Conservation (phyloP, 345 rosid genomes). For the Salix caprea region DNA sequence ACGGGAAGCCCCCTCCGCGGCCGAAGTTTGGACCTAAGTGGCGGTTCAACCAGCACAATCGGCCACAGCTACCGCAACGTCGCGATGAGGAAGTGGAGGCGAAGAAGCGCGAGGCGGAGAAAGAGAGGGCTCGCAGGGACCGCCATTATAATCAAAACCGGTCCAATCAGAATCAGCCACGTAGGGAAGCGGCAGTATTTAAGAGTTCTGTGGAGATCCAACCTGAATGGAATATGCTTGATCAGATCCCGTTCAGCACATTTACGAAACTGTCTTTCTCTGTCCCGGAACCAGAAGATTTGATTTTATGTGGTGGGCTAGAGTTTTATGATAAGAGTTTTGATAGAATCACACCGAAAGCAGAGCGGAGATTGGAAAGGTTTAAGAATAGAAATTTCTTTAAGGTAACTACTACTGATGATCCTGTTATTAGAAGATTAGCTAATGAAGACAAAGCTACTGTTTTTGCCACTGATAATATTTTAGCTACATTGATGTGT, state of each 20-base stretch:
- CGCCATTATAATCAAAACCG: conserved; percentile 67
- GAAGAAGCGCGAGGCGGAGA: conserved; percentile 81
- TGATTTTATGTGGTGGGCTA: conserved; percentile 70
- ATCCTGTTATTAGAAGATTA: conserved; percentile 74
- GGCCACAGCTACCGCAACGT: conserved; percentile 84
- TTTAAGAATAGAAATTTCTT: conserved; percentile 85
- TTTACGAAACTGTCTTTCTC: conserved; percentile 78
- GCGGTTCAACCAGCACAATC: conserved; percentile 70
- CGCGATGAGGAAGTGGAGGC: conserved; percentile 97
- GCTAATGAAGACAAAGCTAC: conserved; percentile 94
- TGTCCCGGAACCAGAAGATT: conserved; percentile 79
- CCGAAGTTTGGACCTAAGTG: conserved; percentile 88
- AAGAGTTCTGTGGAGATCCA: conserved; percentile 93
- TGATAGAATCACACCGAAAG: conserved; percentile 77
- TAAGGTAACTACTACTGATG: conserved; percentile 92
- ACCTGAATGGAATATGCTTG: conserved; percentile 98
- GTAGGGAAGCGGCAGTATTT: conserved; percentile 81
- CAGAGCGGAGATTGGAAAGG: conserved; percentile 79
- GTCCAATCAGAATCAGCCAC: conserved; percentile 55
- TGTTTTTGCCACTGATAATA: conserved; percentile 83
- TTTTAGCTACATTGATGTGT: conserved; percentile 80
- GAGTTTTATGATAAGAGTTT: conserved; percentile 65
- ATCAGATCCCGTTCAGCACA: conserved; percentile 87
- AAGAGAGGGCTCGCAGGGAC: conserved; percentile 88
- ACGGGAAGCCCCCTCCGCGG: conserved; percentile 83